These are phyloP conservation scores for Linum trigynum DNA, from an alignment of 345 rosid species.

Conservation along the genomic window DNA sequence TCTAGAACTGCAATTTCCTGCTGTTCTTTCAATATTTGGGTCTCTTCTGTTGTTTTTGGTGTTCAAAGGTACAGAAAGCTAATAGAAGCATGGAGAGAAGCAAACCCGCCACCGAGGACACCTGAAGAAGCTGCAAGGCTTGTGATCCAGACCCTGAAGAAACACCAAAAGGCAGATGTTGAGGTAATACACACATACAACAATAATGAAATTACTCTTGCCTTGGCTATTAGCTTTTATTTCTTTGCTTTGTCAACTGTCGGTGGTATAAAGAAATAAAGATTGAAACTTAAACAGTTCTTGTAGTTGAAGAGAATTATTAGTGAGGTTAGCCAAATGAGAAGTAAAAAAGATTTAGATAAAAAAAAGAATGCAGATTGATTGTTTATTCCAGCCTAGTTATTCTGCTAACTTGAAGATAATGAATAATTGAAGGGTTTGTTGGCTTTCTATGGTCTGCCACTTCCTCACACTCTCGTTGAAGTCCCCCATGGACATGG, in stretches of 20 bases:
- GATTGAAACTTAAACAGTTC: no score
- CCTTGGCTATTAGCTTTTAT: no score
- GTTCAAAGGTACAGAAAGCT: constrained; percentile 66
- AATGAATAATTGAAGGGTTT: constrained; percentile 63
- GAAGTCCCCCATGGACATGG: constrained; percentile 21
- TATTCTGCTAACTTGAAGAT: no score
- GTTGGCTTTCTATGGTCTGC: constrained; percentile 74
- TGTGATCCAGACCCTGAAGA: constrained; percentile 43
- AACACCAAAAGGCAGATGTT: constrained; percentile 71
- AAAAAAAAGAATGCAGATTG: not conserved
- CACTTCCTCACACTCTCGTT: constrained; percentile 38
- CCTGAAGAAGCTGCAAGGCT: constrained; percentile 65
- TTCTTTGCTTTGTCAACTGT: no score
- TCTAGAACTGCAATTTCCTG: not conserved
- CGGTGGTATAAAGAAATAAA: no score
- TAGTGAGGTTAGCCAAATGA: no score
- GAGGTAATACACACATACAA: constrained; percentile 34
- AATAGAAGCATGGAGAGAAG: constrained; percentile 67
- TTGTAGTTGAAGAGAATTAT: no score
- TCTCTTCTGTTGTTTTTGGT: not conserved
- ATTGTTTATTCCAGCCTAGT: no score
- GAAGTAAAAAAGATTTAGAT: no score
- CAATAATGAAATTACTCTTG: no score
- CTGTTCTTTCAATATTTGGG: not conserved
- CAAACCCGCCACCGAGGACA: constrained; percentile 59